A percentile compares a stretch with the other conserved stretches of the same genome.
phyloP scores from a whole-genome alignment of 306 rosid genomes.

The Adenanthera pavonina region DNA sequence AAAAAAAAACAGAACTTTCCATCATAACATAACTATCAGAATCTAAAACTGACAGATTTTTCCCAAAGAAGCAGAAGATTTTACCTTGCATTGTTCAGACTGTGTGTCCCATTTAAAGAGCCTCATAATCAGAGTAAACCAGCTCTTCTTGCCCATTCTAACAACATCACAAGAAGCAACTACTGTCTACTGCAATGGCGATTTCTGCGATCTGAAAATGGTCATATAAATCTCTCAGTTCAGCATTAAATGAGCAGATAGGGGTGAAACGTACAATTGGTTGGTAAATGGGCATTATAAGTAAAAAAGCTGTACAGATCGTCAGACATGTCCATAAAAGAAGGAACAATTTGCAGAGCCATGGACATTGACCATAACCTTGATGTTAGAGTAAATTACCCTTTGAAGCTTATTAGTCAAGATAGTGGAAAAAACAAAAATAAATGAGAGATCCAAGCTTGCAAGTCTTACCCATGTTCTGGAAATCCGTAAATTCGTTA shows the following conservation, averaged over 20 bases:
- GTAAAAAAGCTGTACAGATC: conserved; percentile 40
- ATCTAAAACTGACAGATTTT: neutral
- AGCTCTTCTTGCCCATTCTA: conserved; percentile 77
- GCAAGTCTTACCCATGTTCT: conserved; percentile 45
- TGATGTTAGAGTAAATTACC: conserved; percentile 33
- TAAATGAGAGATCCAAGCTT: conserved; percentile 43
- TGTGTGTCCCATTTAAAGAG: conserved; percentile 67
- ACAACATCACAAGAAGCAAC: conserved; percentile 43
- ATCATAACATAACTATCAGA: conserved; percentile 31
- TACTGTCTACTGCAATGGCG: conserved; percentile 28
- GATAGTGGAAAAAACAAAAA: conserved; percentile 1
- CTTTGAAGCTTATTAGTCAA: conserved; percentile 36
- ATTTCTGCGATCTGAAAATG: conserved; percentile 48
- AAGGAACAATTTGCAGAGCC: conserved; percentile 39
- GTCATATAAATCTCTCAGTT: conserved; percentile 28
- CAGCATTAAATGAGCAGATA: conserved; percentile 27
- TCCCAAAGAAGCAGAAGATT: conserved; percentile 14
- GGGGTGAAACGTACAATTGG: conserved; percentile 37
- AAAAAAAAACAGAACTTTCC: neutral
- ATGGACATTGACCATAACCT: conserved; percentile 28
- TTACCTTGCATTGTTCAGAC: conserved; percentile 69
- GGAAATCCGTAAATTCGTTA: conserved; percentile 31
- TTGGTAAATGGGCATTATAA: conserved; percentile 35
- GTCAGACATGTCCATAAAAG: conserved; percentile 38
- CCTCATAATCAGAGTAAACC: conserved; percentile 79